Conservation (phyloP, 2,329 filamentous ascomycete genomes). For the Talaromyces sp. region DNA sequence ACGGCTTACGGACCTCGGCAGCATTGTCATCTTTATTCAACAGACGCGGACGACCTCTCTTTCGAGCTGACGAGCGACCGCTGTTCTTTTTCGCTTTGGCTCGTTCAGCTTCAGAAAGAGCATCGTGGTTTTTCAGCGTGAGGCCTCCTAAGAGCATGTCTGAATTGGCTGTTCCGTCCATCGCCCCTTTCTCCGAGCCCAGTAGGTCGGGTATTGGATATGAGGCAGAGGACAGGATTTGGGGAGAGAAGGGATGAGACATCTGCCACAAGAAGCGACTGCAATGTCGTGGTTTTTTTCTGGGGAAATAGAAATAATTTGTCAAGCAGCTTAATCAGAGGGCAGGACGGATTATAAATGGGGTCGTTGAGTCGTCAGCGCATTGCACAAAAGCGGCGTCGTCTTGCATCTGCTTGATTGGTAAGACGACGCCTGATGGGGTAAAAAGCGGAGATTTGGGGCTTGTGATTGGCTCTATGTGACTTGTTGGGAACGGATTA, state of each 20-base stretch:
- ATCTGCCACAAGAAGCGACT: not conserved
- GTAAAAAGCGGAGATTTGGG: not conserved
- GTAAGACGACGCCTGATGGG: not conserved
- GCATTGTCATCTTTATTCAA: constrained; percentile 74
- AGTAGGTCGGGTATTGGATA: constrained; percentile 5
- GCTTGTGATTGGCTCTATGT: not conserved
- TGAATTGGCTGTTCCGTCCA: not conserved
- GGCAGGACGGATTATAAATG: not conserved
- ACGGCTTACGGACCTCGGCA: constrained; percentile 59
- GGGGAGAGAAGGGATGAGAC: not conserved
- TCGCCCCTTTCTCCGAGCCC: not conserved
- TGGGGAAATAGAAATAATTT: not conserved
- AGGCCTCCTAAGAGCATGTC: constrained; percentile 7
- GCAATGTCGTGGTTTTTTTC: not conserved
- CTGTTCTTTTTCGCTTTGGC: not conserved
- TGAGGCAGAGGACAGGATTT: constrained; percentile 6
- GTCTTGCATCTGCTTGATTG: not conserved
- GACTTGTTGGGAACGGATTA: not conserved
- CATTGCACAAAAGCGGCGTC: not conserved
- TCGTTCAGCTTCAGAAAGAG: not conserved
- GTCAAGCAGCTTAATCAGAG: not conserved
- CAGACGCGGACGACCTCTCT: constrained; percentile 68
- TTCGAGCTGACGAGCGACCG: constrained; percentile 33
- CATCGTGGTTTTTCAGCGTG: not conserved
- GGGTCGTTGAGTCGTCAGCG: not conserved